Conservation (phyloP, 1,284 basidiomycete species). For the Pterulicium gracile region DNA sequence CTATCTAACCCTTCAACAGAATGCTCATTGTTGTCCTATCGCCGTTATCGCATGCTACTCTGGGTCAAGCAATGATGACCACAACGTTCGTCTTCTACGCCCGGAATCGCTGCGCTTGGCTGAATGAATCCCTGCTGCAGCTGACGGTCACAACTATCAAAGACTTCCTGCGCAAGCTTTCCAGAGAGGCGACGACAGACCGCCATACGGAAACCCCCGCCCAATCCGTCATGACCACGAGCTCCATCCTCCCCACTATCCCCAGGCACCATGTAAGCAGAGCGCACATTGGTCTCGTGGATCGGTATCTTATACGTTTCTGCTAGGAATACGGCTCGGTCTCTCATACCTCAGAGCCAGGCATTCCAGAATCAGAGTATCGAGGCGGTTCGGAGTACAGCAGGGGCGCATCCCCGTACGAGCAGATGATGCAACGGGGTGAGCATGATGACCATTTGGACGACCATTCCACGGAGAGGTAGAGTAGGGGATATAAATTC, state of each 20-base stretch:
- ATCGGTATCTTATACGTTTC: conserved; percentile 10
- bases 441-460: conserved; percentile 1
- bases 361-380: conserved; percentile 1
- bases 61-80: conserved; percentile 72
- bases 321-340: conserved; percentile 4
- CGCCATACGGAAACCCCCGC: conserved; percentile 15
- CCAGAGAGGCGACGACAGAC: conserved; percentile 25
- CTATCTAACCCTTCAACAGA: conserved; percentile 31
- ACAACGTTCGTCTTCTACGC: conserved; percentile 38
- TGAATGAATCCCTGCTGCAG: conserved; percentile 22
- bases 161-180: conserved; percentile 58
- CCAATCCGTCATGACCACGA: conserved; percentile 17
- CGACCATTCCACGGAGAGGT: neutral
- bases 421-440: neutral
- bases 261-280: neutral
- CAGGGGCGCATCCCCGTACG: neutral
- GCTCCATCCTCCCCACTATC: conserved; percentile 15
- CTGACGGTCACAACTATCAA: conserved; percentile 53
- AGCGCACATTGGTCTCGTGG: neutral
- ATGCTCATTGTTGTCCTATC: conserved; percentile 72
- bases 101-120: neutral
- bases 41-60: conserved; percentile 72
- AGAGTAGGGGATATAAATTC: too few species aligned
- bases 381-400: neutral
- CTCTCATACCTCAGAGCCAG: neutral